These are phyloP conservation scores for Myrica gale DNA, from an alignment of 306 rosid genomes.

Conservation along the genomic window DNA sequence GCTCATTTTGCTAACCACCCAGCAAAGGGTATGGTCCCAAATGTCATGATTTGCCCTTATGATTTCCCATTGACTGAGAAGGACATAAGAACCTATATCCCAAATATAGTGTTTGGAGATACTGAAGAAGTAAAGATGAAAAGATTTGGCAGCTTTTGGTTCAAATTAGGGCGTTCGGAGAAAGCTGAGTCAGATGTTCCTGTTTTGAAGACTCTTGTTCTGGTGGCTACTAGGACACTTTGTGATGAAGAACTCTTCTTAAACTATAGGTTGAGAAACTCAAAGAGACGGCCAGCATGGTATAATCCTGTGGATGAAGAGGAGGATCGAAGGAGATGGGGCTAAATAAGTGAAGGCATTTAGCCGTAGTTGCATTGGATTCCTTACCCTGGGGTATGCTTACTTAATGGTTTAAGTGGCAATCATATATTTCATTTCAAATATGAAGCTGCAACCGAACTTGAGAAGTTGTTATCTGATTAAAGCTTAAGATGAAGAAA, in stretches of 20 bases:
- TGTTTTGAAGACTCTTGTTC: conserved; percentile 60
- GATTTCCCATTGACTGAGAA: conserved; percentile 81
- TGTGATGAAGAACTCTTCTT: conserved; percentile 76
- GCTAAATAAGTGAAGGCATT: conserved; percentile 29
- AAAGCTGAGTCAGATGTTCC: conserved; percentile 48
- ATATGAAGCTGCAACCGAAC: too few relatives aligned
- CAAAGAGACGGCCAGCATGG: conserved; percentile 75
- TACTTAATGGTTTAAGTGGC: neutral
- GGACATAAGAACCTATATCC: conserved; percentile 67
- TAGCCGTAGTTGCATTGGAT: neutral
- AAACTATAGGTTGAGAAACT: conserved; percentile 87
- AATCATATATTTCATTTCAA: neutral
- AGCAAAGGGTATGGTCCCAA: conserved; percentile 65
- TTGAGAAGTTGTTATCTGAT: too few relatives aligned
- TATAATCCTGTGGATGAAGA: conserved; percentile 81
- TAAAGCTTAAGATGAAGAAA: too few relatives aligned
- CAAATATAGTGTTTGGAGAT: conserved; percentile 65
- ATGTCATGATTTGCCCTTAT: conserved; percentile 89
- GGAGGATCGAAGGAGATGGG: conserved; percentile 91
- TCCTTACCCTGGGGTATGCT: neutral
- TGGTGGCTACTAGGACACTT: conserved; percentile 71
- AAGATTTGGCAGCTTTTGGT: conserved; percentile 85
- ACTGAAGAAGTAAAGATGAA: conserved; percentile 65
- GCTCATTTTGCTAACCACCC: conserved; percentile 96
- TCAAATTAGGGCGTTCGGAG: conserved; percentile 60